phyloP scores from a whole-genome alignment of 306 rosid species.

The Sicyos edulis region DNA sequence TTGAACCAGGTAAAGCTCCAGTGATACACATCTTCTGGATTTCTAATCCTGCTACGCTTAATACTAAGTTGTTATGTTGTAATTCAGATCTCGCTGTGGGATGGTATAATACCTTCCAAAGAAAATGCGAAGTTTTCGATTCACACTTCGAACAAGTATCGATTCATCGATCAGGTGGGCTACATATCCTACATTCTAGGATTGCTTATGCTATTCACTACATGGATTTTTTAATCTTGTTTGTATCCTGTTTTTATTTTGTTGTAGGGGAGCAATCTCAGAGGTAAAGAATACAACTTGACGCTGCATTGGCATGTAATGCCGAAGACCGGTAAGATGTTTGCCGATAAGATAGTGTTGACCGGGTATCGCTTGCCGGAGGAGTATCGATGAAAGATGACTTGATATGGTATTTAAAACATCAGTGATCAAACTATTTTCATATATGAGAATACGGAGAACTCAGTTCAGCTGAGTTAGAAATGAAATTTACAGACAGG shows the following conservation, averaged over 20 bases:
- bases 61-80: no score
- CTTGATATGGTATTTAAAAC: slow-evolving; percentile 5
- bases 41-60: no score
- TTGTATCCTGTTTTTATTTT: neutral
- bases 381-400: slow-evolving; percentile 42
- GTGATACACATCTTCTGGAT: no score
- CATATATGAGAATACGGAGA: neutral
- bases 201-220: neutral
- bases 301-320: slow-evolving; percentile 76
- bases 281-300: slow-evolving; percentile 60
- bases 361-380: slow-evolving; percentile 48
- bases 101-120: slow-evolving; percentile 25
- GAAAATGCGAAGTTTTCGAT: slow-evolving; percentile 56
- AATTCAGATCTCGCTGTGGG: no score
- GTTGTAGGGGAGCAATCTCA: slow-evolving; percentile 60
- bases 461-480: slow-evolving; percentile 13
- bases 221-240: neutral
- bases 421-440: neutral
- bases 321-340: slow-evolving; percentile 80
- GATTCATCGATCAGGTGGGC: slow-evolving; percentile 51
- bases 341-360: slow-evolving; percentile 51
- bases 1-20: no score
- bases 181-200: neutral
- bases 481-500: slow-evolving; percentile 5
- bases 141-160: slow-evolving; percentile 67